Evolutionary conservation across 495 filamentous ascomycete species (phyloP).

Genomic region (Daldinia childiae): DNA sequence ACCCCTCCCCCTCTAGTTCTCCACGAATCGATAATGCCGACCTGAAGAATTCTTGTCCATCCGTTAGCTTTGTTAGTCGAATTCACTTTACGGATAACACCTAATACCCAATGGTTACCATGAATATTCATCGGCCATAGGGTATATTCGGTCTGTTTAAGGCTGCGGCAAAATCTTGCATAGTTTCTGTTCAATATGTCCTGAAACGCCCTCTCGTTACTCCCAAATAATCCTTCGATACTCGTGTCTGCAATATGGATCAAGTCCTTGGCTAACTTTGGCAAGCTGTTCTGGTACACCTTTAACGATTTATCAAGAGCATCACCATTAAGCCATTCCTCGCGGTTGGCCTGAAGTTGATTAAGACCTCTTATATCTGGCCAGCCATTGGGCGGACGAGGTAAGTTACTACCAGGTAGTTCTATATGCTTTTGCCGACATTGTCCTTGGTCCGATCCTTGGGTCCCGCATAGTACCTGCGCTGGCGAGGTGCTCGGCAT

Average conservation of each 20-base stretch:
- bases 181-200: background rate
- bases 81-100: conserved; percentile 29
- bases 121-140: conserved; percentile 34
- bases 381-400: background rate
- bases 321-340: conserved; percentile 21
- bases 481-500: conserved; percentile 4
- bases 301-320: conserved; percentile 35
- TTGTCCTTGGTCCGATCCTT: background rate
- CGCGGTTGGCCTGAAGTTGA: conserved; percentile 30
- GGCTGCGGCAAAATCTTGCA: background rate
- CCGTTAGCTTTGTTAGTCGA: background rate
- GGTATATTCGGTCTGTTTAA: conserved; percentile 27
- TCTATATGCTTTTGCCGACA: conserved; percentile 28
- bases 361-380: conserved; percentile 38
- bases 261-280: background rate
- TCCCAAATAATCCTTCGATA: conserved; percentile 15
- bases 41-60: conserved; percentile 22
- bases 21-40: conserved; percentile 28
- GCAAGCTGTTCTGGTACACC: conserved; percentile 18
- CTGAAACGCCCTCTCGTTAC: background rate
- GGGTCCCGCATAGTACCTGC: conserved; percentile 12
- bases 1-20: background rate
- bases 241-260: conserved; percentile 16
- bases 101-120: conserved; percentile 35
- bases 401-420: background rate